A percentile compares a stretch with the other conserved stretches of the same genome.
These are phyloP conservation scores for Sugiyamaella japonica DNA, from an alignment of 1,139 yeast genomes.

Conservation along the genomic window DNA sequence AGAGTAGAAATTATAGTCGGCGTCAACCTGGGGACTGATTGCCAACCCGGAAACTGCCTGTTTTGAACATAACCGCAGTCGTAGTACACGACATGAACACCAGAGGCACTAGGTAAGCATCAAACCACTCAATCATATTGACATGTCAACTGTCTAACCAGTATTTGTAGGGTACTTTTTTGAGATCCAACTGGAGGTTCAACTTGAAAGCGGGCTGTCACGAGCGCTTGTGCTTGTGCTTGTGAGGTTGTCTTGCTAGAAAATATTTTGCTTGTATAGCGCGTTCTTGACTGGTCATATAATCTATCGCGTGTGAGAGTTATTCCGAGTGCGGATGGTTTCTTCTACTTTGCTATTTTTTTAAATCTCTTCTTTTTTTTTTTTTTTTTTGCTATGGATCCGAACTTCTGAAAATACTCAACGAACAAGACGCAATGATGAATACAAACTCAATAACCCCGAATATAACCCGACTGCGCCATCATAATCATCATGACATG, in stretches of 20 bases:
- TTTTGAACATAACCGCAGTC: not conserved
- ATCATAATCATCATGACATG: conserved; percentile 7
- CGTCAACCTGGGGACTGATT: too few relatives aligned
- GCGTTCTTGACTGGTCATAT: not conserved
- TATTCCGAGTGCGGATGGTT: not conserved
- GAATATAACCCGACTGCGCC: conserved; percentile 11
- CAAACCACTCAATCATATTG: too few relatives aligned
- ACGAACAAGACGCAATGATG: not conserved
- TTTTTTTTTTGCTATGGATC: too few relatives aligned
- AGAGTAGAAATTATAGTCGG: too few relatives aligned
- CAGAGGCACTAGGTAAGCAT: not conserved
- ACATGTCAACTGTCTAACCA: too few relatives aligned
- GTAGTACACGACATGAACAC: conserved; percentile 3
- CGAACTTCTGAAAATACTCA: too few relatives aligned
- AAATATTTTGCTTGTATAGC: not conserved
- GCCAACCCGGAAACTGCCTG: not conserved
- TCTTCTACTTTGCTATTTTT: not conserved
- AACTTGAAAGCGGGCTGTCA: not conserved
- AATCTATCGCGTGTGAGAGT: not conserved
- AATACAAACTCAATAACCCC: conserved; percentile 7
- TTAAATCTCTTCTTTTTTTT: not conserved
- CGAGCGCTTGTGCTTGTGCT: not conserved
- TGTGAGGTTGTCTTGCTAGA: not conserved
- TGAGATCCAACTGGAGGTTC: too few relatives aligned
- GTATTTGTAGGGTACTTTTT: not conserved